Evolutionary conservation across 1,284 basidiomycete species (phyloP).

Genomic region (Amylostereum areolatum): DNA sequence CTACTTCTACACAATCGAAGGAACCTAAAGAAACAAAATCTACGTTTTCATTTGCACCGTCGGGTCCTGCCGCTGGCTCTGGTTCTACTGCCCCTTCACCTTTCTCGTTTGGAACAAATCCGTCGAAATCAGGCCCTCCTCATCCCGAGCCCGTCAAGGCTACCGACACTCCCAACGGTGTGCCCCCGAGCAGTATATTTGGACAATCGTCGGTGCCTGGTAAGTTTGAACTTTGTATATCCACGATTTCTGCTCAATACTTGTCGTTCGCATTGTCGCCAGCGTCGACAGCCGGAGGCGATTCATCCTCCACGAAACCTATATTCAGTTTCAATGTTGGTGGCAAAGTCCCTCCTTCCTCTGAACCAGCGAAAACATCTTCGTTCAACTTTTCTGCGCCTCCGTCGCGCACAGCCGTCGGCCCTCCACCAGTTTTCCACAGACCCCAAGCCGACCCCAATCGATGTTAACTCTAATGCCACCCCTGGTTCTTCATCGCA

Average conservation of each 20-base stretch:
- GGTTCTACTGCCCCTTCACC: conserved; percentile 3
- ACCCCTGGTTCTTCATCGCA: no score
- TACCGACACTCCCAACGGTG: no score
- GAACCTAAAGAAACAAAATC: conserved; percentile 1
- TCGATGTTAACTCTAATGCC: no score
- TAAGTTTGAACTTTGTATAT: no score
- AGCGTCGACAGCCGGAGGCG: not conserved
- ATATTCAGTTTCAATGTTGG: no score
- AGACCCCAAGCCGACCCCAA: not conserved
- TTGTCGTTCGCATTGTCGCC: conserved; percentile 3
- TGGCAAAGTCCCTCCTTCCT: no score
- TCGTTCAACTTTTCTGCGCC: no score
- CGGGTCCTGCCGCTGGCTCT: not conserved
- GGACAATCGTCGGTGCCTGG: no score
- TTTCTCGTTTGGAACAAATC: not conserved
- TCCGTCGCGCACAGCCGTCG: not conserved
- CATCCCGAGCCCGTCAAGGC: not conserved
- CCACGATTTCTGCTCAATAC: not conserved
- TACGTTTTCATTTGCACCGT: not conserved
- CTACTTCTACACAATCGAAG: no score
- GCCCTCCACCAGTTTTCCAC: not conserved
- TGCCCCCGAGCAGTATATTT: no score
- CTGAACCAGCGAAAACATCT: no score
- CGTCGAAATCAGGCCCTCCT: conserved; percentile 1
- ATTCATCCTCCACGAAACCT: no score